These are phyloP conservation scores for Populus hybrid DNA, from an alignment of 441 rosid genomes.

Conservation along the genomic window DNA sequence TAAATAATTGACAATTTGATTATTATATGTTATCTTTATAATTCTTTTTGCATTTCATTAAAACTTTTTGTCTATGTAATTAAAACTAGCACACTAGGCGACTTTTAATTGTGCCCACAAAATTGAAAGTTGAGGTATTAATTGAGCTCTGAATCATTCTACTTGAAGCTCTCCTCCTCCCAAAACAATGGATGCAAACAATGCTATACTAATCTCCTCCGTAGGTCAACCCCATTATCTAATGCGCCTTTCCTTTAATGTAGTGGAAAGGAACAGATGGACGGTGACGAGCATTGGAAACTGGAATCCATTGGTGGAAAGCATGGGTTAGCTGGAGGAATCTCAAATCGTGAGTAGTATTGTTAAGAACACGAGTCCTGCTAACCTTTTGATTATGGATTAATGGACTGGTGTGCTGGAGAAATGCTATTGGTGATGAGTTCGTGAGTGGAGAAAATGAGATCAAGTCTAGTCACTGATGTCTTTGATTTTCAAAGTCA, in stretches of 20 bases:
- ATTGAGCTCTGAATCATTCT: not conserved
- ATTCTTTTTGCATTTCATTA: too few species aligned
- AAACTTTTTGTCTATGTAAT: too few species aligned
- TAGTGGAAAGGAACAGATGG: not conserved
- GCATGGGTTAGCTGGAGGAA: not conserved
- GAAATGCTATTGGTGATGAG: not conserved
- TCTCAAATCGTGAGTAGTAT: not conserved
- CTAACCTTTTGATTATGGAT: not conserved
- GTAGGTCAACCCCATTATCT: too few species aligned
- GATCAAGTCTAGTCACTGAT: not conserved
- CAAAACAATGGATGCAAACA: not conserved
- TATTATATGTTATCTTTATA: too few species aligned
- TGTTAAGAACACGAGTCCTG: too few species aligned
- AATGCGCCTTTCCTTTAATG: not conserved
- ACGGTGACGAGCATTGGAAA: not conserved
- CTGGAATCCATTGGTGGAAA: not conserved
- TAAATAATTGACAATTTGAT: too few species aligned
- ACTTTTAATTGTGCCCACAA: too few species aligned
- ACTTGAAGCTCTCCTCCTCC: not conserved
- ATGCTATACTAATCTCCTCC: too few species aligned
- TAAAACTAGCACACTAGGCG: too few species aligned
- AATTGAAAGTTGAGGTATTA: too few species aligned
- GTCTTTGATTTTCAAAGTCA: not conserved
- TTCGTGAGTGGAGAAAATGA: not conserved
- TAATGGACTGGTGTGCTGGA: not conserved